Percentiles rank a stretch among this genome's conserved stretches.
phyloP scores from a whole-genome alignment of 164 flowering plant species.

The Kingdonia uniflora region DNA sequence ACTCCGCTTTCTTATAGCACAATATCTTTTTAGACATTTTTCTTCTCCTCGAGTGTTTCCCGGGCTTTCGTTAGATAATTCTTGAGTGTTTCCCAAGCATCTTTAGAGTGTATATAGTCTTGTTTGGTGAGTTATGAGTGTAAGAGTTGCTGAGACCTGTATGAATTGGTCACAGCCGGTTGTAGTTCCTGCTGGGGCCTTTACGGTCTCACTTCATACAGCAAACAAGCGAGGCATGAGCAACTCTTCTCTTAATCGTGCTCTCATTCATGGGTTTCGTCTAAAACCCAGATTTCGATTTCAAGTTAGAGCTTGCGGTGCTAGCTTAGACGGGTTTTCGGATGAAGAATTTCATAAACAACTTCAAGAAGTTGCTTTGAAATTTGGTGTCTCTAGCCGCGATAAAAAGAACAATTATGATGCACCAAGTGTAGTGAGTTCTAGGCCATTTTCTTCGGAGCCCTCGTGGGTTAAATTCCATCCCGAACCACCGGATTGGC shows the following conservation, averaged over 20 bases:
- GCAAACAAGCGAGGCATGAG: conserved; percentile 15
- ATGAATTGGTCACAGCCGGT: conserved; percentile 49
- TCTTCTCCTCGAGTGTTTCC: no score
- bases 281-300: conserved; percentile 15
- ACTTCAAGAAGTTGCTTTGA: conserved; percentile 45
- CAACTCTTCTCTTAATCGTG: conserved; percentile 20
- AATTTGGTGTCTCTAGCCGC: conserved; percentile 32
- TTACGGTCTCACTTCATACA: conserved; percentile 31
- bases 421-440: not conserved
- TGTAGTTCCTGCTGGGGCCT: conserved; percentile 30
- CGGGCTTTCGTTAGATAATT: no score
- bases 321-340: conserved; percentile 40
- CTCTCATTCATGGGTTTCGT: conserved; percentile 15
- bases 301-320: conserved; percentile 34
- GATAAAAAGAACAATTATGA: conserved; percentile 2
- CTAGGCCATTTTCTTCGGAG: conserved; percentile 6
- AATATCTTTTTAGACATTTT: no score
- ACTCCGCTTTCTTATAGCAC: no score
- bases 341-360: conserved; percentile 59
- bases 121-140: conserved; percentile 40
- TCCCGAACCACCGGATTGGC: conserved; percentile 35
- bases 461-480: conserved; percentile 25
- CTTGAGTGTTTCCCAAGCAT: no score
- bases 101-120: no score
- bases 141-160: conserved; percentile 35